phyloP scores from a whole-genome alignment of 768 basidiomycete species.

The Clitopilus hobsonii region DNA sequence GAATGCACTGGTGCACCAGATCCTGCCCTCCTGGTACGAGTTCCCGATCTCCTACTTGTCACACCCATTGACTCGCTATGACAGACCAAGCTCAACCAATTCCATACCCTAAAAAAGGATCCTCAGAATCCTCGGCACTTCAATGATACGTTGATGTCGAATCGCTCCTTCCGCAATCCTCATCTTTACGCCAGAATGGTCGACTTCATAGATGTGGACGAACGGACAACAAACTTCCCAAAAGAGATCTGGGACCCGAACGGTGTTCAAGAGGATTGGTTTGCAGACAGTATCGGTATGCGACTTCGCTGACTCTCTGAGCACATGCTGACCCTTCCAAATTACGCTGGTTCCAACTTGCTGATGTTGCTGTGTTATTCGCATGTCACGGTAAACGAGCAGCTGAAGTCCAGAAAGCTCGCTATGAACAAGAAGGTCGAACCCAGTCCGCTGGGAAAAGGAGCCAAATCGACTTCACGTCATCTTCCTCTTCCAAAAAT shows the following conservation, averaged over 20 bases:
- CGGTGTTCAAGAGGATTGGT: constrained; percentile 64
- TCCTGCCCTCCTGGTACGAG: constrained; percentile 54
- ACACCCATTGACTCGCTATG: neutral
- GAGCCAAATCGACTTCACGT: constrained; percentile 57
- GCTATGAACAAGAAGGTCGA: constrained; percentile 55
- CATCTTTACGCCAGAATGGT: constrained; percentile 95
- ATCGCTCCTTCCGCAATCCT: constrained; percentile 92
- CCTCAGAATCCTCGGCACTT: constrained; percentile 73
- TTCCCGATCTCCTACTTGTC: neutral
- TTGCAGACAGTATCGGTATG: constrained; percentile 76
- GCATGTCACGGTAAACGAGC: constrained; percentile 21
- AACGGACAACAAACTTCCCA: constrained; percentile 82
- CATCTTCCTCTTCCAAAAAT: constrained; percentile 9
- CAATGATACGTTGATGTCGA: constrained; percentile 92
- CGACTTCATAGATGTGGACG: constrained; percentile 90
- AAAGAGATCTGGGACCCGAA: constrained; percentile 68
- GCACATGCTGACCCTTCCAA: no score
- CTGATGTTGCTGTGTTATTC: no score
- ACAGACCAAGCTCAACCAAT: constrained; percentile 79
- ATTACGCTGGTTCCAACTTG: no score
- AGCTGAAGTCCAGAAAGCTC: constrained; percentile 61
- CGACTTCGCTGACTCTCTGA: neutral
- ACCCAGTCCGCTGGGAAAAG: constrained; percentile 52
- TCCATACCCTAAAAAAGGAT: constrained; percentile 67
- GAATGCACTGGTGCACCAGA: constrained; percentile 51